Percentiles rank a stretch among this genome's conserved stretches.
phyloP scores from a whole-genome alignment of 768 basidiomycete genomes.

The Agaricus sinodeliciosus region DNA sequence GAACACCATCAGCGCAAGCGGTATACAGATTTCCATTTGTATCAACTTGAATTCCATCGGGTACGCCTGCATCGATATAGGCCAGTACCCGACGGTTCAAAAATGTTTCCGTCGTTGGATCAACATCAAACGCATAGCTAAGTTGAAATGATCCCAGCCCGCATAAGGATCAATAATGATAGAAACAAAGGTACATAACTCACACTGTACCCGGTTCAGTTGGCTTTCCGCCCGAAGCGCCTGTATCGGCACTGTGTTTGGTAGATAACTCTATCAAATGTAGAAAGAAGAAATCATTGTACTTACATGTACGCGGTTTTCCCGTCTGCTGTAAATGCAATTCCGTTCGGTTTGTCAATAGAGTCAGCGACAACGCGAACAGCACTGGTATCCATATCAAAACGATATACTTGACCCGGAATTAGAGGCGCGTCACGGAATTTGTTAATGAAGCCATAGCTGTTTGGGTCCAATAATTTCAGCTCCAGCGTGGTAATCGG shows the following conservation, averaged over 20 bases:
- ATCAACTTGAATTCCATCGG: conserved; percentile 66
- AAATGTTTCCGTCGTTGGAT: conserved; percentile 45
- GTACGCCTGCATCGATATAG: conserved; percentile 55
- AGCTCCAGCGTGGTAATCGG: neutral
- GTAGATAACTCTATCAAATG: neutral
- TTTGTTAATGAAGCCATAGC: conserved; percentile 56
- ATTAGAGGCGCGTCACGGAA: conserved; percentile 64
- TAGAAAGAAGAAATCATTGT: neutral
- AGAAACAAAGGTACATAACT: conserved; percentile 16
- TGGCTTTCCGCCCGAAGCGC: conserved; percentile 41
- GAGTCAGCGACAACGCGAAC: conserved; percentile 72
- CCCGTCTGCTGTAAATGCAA: conserved; percentile 66
- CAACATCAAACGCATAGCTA: conserved; percentile 68
- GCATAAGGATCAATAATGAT: neutral
- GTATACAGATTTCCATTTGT: conserved; percentile 58
- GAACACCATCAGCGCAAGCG: conserved; percentile 63
- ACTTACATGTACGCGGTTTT: conserved; percentile 56
- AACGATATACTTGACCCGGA: conserved; percentile 74
- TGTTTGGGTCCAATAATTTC: conserved; percentile 16
- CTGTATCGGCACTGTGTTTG: conserved; percentile 44
- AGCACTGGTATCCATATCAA: conserved; percentile 57
- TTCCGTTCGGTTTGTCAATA: conserved; percentile 68
- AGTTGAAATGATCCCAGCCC: neutral
- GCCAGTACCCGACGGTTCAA: conserved; percentile 58
- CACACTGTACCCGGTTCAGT: conserved; percentile 66